These are phyloP conservation scores for Solanum peruvianum DNA, from an alignment of 257 asterid genomes.

Conservation along the genomic window DNA sequence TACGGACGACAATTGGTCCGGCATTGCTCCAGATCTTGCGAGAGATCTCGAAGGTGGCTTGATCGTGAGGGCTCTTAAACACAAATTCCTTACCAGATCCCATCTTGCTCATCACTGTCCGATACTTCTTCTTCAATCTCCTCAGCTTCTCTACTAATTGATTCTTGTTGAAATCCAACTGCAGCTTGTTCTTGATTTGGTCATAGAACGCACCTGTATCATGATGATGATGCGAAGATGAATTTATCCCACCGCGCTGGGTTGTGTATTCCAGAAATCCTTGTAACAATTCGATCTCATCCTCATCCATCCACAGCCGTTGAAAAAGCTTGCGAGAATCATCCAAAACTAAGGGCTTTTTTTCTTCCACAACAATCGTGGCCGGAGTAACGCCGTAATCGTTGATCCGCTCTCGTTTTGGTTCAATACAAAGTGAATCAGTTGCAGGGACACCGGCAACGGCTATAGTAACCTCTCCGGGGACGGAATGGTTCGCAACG, in stretches of 20 bases:
- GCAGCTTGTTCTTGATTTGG: conserved; percentile 76
- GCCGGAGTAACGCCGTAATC: conserved; percentile 3
- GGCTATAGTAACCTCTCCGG: conserved; percentile 52
- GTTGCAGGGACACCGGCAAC: conserved; percentile 22
- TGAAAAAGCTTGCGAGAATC: conserved; percentile 85
- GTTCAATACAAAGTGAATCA: neutral
- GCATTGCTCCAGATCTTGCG: conserved; percentile 59
- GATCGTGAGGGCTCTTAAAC: conserved; percentile 83
- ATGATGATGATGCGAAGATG: conserved; percentile 65
- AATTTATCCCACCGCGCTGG: conserved; percentile 48
- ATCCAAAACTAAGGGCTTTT: conserved; percentile 42
- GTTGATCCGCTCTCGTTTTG: conserved; percentile 5
- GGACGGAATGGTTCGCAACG: neutral
- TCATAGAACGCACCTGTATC: conserved; percentile 90
- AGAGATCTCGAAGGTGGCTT: conserved; percentile 79
- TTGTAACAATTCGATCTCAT: conserved; percentile 83
- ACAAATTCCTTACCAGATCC: conserved; percentile 66
- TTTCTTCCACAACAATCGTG: conserved; percentile 5
- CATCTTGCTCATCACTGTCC: conserved; percentile 51
- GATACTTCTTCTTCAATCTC: conserved; percentile 79
- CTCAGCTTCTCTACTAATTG: conserved; percentile 89
- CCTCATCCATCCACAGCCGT: conserved; percentile 92
- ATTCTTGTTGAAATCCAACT: conserved; percentile 85
- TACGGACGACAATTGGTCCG: neutral
- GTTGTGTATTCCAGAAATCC: conserved; percentile 80